Percentiles rank a stretch among this genome's conserved stretches.
Evolutionary conservation across 2,329 filamentous ascomycete species (phyloP).

Genomic region (Venturia pyrina): DNA sequence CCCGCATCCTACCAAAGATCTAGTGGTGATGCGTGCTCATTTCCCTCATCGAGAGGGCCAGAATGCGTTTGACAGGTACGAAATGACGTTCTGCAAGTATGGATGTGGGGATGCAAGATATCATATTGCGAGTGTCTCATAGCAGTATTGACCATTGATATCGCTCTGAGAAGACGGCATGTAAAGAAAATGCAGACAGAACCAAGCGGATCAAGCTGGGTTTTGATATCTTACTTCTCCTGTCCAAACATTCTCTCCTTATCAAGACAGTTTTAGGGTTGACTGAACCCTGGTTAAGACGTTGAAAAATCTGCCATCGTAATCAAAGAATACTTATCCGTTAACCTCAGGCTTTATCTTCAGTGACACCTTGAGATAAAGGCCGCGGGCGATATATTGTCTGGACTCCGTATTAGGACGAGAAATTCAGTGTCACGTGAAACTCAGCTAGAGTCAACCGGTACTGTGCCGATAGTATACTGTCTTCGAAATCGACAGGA

Average conservation of each 20-base stretch:
- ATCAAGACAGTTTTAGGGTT: not conserved
- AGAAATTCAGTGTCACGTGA: too few relatives aligned
- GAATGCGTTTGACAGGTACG: not conserved
- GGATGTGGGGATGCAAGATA: not conserved
- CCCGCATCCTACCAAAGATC: not conserved
- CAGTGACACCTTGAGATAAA: not conserved
- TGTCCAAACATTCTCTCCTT: not conserved
- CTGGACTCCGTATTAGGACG: too few relatives aligned
- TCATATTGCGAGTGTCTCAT: not conserved
- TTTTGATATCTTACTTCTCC: not conserved
- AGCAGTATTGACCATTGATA: not conserved
- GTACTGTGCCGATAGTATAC: too few relatives aligned
- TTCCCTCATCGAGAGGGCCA: not conserved
- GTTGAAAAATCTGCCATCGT: not conserved
- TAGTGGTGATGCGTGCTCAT: not conserved
- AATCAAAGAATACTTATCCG: not conserved
- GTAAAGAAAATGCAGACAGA: not conserved
- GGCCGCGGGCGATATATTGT: too few relatives aligned
- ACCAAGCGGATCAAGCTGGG: not conserved
- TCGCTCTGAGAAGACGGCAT: too few relatives aligned
- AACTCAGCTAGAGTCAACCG: too few relatives aligned
- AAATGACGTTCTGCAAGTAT: not conserved
- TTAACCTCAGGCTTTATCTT: not conserved
- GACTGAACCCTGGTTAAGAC: not conserved
- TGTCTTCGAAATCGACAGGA: too few relatives aligned